Base-by-base conservation (phyloP, 495 filamentous ascomycete genomes). In the Podospora sp. region DNA sequence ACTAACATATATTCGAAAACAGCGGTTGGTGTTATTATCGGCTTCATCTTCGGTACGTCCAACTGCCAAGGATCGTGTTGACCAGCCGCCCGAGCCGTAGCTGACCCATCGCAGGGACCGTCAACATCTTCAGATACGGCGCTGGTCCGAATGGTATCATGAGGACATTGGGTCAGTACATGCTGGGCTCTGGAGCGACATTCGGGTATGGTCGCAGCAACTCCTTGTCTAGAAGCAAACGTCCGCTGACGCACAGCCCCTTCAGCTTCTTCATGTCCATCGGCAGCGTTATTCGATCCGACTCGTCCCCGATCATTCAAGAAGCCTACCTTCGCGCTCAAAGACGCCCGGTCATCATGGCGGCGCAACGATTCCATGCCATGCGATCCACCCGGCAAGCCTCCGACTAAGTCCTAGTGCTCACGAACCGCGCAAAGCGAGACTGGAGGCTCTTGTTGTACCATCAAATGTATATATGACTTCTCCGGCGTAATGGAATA, bases 201-300 rank as follows among this genome's bases (percentile, higher is more conserved):
- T 99, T 99, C 76, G 95, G 95, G 95, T 98, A 85, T 60, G 65
- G 69, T 63, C 46, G 36, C 46, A 29, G 20, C 49, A 16, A 14
- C 4, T 8, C 8, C 9, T 14, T 12, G 21, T n/a, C 2, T 21
- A n/a, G n/a, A 25, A 60, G 36, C 8, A 20, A 1, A n/a, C 24
- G n/a, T 20, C 40, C 3, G 24, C 62, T 52, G 25, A 26, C 20
- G 18, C 20, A n/a, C 16, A n/a, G 24, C 6, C 16, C 35, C 27
- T n/a, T 67, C 62, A 99, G 95, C 22, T 97, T 97, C 79, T 99
- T 99, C 85, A 99, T 99, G 95, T 94, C 91, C 46, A 97, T 99
- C 73, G 95, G 95, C 68, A 96, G 91, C 70, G 93, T 94, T 21
- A 97, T 99, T 72, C 90, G 95, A 75, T 91, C 93, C 20, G 94